phyloP scores from a whole-genome alignment of 2,329 filamentous ascomycete genomes.

The Hypoxylon sp. region DNA sequence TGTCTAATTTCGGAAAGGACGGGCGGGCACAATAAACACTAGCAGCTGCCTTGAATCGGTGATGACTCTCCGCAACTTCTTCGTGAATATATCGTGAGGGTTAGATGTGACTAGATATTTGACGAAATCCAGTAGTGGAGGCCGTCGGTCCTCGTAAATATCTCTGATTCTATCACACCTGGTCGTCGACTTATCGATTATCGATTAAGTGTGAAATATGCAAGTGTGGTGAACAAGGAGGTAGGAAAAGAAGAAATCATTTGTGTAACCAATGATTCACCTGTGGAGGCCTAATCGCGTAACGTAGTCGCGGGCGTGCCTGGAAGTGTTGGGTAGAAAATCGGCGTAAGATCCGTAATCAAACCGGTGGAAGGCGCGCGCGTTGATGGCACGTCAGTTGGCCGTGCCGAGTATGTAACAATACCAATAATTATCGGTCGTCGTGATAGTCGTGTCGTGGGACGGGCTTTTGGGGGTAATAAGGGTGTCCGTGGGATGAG shows the following conservation, averaged over 20 bases:
- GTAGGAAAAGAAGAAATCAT: constrained; percentile 23
- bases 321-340: constrained; percentile 1
- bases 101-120: not conserved
- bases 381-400: not conserved
- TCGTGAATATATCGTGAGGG: not conserved
- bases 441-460: not conserved
- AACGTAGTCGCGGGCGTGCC: not conserved
- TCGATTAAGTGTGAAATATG: constrained; percentile 12
- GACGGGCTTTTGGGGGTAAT: not conserved
- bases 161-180: constrained; percentile 1
- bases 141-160: constrained; percentile 1
- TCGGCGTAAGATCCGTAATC: not conserved
- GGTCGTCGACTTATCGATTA: constrained; percentile 7
- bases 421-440: not conserved
- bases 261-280: constrained; percentile 22
- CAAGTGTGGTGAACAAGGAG: not conserved
- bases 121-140: not conserved
- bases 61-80: constrained; percentile 2
- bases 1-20: constrained; percentile 32
- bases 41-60: not conserved
- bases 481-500: constrained; percentile 1
- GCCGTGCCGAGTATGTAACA: not conserved
- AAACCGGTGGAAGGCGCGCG: not conserved
- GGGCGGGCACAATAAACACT: constrained; percentile 4
- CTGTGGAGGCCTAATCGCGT: not conserved